Conservation (phyloP, 495 filamentous ascomycete species). For the Aspergillus taichungensis region DNA sequence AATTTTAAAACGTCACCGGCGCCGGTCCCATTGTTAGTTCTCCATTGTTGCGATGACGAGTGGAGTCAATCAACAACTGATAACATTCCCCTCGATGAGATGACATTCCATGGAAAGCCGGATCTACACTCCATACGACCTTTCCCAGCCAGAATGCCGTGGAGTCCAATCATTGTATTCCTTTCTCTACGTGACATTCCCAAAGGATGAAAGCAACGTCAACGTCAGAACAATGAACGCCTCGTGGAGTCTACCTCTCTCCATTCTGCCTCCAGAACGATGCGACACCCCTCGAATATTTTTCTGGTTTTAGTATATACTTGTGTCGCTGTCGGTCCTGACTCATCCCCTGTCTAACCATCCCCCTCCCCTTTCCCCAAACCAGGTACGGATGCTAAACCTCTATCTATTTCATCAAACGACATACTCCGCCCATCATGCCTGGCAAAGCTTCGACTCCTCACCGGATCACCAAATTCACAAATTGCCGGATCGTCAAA, state of each 20-base stretch:
- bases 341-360: not conserved
- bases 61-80: no score
- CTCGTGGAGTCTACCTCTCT: no score
- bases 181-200: constrained; percentile 7
- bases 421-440: constrained; percentile 11
- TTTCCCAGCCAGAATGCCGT: no score
- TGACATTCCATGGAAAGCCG: no score
- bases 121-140: no score
- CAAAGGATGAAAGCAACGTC: constrained; percentile 5
- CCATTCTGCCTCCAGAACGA: no score
- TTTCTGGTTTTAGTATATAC: not conserved
- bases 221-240: not conserved
- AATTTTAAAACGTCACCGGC: no score
- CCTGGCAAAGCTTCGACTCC: constrained; percentile 29
- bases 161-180: no score
- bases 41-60: no score
- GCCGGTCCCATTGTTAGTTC: no score
- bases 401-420: not conserved
- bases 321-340: no score
- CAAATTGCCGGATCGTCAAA: constrained; percentile 66
- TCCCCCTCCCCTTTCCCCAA: not conserved
- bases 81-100: no score
- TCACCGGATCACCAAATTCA: constrained; percentile 66
- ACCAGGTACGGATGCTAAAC: not conserved
- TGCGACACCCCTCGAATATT: not conserved